Evolutionary conservation across 441 rosid genomes (phyloP).

Genomic region (Euphorbia corollata): DNA sequence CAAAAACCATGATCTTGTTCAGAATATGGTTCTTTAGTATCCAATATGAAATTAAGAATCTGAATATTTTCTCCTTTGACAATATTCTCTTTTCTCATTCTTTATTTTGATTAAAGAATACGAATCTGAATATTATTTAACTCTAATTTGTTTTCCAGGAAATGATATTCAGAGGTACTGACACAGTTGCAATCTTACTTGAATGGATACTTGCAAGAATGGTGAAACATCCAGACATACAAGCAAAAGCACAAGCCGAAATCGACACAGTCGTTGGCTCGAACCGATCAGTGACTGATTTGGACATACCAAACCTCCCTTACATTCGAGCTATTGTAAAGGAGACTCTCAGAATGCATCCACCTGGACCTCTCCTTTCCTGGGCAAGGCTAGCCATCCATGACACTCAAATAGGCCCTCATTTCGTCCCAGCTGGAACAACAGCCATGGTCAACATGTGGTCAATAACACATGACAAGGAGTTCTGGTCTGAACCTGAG

Average conservation of each 20-base stretch:
- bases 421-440: constrained; percentile 49
- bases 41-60: constrained; percentile 22
- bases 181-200: constrained; percentile 49
- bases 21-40: constrained; percentile 15
- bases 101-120: too few species aligned
- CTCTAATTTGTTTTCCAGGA: constrained; percentile 24
- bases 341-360: constrained; percentile 46
- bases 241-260: constrained; percentile 41
- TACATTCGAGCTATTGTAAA: constrained; percentile 48
- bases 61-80: constrained; percentile 18
- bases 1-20: not conserved
- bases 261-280: constrained; percentile 30
- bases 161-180: constrained; percentile 58
- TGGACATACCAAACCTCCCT: constrained; percentile 36
- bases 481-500: constrained; percentile 46
- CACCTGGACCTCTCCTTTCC: constrained; percentile 50
- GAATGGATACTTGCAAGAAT: constrained; percentile 65
- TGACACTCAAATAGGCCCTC: constrained; percentile 39
- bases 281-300: constrained; percentile 28
- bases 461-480: constrained; percentile 57
- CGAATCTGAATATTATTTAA: not conserved
- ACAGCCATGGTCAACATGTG: constrained; percentile 72
- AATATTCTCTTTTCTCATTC: constrained; percentile 13
- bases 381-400: constrained; percentile 64
- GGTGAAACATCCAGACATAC: constrained; percentile 47